Evolutionary conservation across 257 asterid species (phyloP).

Genomic region (Forsythia viridissima): DNA sequence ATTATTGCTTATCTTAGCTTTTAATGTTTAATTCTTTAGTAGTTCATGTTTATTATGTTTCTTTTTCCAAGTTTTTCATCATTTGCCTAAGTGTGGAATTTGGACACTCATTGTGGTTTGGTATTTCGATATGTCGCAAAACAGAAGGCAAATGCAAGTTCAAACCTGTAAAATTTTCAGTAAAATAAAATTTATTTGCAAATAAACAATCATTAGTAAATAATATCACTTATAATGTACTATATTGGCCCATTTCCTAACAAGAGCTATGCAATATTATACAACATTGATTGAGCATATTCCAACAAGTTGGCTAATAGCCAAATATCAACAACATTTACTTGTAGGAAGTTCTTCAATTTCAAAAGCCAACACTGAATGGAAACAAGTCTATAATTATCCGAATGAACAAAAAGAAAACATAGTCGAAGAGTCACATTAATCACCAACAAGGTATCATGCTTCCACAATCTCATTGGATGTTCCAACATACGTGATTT

Average conservation of each 20-base stretch:
- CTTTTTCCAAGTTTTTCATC: neutral
- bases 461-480: neutral
- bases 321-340: neutral
- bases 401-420: neutral
- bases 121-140: neutral
- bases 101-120: too few species aligned
- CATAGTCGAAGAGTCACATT: neutral
- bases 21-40: neutral
- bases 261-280: neutral
- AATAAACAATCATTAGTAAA: too few species aligned
- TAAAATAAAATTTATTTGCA: too few species aligned
- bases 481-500: slow-evolving; percentile 6
- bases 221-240: too few species aligned
- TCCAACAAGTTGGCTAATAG: neutral
- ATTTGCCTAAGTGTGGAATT: neutral
- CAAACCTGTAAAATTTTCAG: too few species aligned
- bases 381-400: neutral
- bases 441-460: neutral
- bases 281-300: neutral
- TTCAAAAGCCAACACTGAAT: neutral
- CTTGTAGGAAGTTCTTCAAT: neutral
- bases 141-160: neutral
- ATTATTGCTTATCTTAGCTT: neutral
- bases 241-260: too few species aligned
- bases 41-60: too few species aligned